Evolutionary conservation across 441 rosid species (phyloP).

Genomic region (Gossypium gossypioides): DNA sequence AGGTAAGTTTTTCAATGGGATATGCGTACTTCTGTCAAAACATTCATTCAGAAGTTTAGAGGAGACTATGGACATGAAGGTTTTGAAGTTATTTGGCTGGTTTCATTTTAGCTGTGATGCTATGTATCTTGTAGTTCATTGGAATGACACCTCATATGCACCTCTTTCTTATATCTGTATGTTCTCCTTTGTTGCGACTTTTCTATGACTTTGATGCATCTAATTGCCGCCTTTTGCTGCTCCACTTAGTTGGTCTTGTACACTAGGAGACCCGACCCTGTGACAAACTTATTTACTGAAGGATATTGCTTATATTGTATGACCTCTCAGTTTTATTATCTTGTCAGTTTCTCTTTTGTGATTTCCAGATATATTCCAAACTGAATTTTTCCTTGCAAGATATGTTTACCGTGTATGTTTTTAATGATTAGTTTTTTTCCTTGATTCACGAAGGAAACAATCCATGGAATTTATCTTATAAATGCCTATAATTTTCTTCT

Average conservation of each 20-base stretch:
- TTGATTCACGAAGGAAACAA: not conserved
- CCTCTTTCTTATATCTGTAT: not conserved
- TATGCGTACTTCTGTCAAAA: not conserved
- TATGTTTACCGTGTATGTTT: not conserved
- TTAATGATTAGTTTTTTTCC: not conserved
- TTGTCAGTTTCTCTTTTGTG: not conserved
- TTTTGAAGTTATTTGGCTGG: not conserved
- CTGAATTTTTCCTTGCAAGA: not conserved
- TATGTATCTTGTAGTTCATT: not conserved
- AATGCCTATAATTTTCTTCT: conserved; percentile 1
- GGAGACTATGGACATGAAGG: not conserved
- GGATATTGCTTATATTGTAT: not conserved
- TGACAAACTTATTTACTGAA: not conserved
- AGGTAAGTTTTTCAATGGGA: conserved; percentile 34
- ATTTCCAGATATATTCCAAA: not conserved
- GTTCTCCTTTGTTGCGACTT: not conserved
- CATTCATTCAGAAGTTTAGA: not conserved
- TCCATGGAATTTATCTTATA: not conserved
- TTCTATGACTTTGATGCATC: not conserved
- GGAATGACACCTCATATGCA: not conserved
- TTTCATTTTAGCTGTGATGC: not conserved
- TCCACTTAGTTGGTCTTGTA: not conserved
- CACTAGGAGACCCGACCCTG: not conserved
- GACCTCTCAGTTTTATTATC: not conserved
- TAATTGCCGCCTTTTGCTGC: not conserved